Percentiles rank a stretch among this genome's conserved stretches.
These are phyloP conservation scores for Teunomyces atbi DNA, from an alignment of 805 yeast genomes.

Conservation along the genomic window DNA sequence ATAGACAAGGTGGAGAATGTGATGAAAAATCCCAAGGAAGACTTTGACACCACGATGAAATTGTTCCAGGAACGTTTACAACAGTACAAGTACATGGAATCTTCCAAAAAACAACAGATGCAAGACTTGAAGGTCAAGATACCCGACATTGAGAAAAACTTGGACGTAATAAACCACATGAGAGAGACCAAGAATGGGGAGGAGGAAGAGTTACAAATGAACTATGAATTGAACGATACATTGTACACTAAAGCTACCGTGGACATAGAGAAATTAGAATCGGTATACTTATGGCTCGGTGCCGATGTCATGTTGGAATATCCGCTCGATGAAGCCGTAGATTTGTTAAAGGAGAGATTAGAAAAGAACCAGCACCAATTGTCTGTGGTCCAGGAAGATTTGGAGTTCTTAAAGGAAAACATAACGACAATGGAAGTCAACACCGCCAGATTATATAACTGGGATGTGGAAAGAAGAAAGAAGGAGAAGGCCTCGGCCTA, in stretches of 20 bases:
- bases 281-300: conserved; percentile 92
- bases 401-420: conserved; percentile 79
- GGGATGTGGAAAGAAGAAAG: conserved; percentile 81
- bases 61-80: conserved; percentile 85
- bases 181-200: conserved; percentile 43
- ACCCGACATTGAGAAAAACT: conserved; percentile 90
- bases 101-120: conserved; percentile 48
- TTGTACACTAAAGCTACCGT: conserved; percentile 80
- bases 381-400: conserved; percentile 70
- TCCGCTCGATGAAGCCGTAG: conserved; percentile 83
- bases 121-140: conserved; percentile 63
- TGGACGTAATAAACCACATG: conserved; percentile 66
- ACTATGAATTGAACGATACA: conserved; percentile 91
- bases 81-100: conserved; percentile 87
- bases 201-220: conserved; percentile 48
- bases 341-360: conserved; percentile 61
- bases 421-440: conserved; percentile 98
- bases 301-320: conserved; percentile 97
- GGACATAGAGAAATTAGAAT: conserved; percentile 50
- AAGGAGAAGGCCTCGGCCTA: conserved; percentile 16
- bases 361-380: conserved; percentile 59
- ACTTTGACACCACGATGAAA: conserved; percentile 66
- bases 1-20: conserved; percentile 78
- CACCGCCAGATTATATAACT: conserved; percentile 86
- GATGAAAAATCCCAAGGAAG: conserved; percentile 59